These are phyloP conservation scores for Artemisia annua DNA, from an alignment of 129 eudicot species.

Conservation along the genomic window DNA sequence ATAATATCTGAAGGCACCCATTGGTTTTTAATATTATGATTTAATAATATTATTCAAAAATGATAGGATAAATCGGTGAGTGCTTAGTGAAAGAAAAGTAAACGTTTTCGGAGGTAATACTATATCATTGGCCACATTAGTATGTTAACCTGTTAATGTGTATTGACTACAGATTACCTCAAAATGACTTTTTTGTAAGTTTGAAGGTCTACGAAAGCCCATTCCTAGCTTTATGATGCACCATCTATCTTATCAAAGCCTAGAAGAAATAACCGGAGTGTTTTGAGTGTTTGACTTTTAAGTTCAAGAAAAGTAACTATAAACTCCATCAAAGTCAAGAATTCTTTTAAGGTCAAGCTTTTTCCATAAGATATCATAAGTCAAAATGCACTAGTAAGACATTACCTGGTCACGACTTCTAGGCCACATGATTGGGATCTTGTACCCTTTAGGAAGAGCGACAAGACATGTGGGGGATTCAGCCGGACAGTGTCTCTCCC, in stretches of 20 bases:
- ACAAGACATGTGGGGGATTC: slow-evolving; percentile 59
- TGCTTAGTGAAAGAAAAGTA: no score
- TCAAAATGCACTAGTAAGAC: background rate
- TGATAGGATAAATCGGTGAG: no score
- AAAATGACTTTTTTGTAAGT: background rate
- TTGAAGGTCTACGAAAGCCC: background rate
- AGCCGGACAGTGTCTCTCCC: slow-evolving; percentile 61
- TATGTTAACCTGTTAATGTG: no score
- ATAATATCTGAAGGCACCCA: background rate
- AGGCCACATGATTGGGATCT: slow-evolving; percentile 51
- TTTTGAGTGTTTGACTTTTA: background rate
- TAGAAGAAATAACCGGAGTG: background rate
- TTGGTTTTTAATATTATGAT: background rate
- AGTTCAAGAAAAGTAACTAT: background rate
- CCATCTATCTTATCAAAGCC: background rate
- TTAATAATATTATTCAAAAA: background rate
- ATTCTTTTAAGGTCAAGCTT: background rate
- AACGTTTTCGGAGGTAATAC: no score
- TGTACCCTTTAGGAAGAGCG: slow-evolving; percentile 49
- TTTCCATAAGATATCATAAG: background rate
- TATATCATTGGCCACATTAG: no score
- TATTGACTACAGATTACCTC: no score
- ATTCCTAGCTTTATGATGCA: background rate
- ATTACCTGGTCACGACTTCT: slow-evolving; percentile 55
- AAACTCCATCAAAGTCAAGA: background rate